Base-by-base conservation (phyloP, 768 basidiomycete species). In the Trametes punicea region DNA sequence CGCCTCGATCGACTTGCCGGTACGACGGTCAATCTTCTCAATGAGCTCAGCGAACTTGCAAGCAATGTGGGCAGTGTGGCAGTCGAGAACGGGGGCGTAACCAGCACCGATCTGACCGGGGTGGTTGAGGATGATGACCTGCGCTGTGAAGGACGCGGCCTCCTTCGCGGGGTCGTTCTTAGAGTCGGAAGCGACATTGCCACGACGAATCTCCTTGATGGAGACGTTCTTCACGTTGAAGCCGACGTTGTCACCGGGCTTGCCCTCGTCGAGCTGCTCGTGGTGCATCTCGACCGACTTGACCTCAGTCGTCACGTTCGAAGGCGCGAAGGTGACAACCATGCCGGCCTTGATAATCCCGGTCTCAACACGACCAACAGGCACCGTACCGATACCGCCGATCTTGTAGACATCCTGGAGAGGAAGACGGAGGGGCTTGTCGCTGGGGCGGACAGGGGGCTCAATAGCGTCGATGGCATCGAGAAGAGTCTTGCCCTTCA, bases 401-500 rank as follows among this genome's bases (percentile, higher is more conserved):
- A 99, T 99, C 85, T 99, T 99, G 93, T 99, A 98, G 71, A 99
- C 97, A 85, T 99, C 97, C 86, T 99, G 96, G 75, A 97, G 93
- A 69, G 96, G 94, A 65, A 99, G 95, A 78, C 97, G 95, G 80
- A 99, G 97, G 67, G 97, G 96, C 84, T 98, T 98, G 82, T 99
- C 97, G 73, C 90, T 88, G 62, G 97, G 97, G 75, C 97, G 93
- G 65, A 79, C 75, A 62, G 97, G 97, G 70, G 97, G 94, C 71
- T 99, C 97, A 70, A 99, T 99, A 74, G 95, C 94, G 70, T 99
- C 97, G 68, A 99, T 98, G 73, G 97, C 95, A 74, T 99, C 97
- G 67, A 99, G 93, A 62, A 99, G 90, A 70, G 97, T 99, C 85
- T 96, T 97, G 70, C 97, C 97, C 85, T 97, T 99, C 75, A 84